phyloP scores from a whole-genome alignment of 352 stramenopile species.

The Phytophthora hybrid region DNA sequence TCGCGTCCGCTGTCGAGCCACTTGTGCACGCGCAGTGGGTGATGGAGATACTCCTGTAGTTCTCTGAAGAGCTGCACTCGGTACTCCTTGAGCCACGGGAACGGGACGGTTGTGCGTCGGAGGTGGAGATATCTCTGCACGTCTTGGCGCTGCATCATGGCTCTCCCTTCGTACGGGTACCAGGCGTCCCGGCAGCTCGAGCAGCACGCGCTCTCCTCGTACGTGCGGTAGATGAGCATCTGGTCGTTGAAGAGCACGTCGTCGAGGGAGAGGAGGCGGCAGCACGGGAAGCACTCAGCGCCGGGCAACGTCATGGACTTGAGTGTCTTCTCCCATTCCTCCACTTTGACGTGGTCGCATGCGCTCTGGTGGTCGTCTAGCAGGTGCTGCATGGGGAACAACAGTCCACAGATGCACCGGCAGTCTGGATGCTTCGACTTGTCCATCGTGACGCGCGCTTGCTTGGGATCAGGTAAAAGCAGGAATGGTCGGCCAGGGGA shows the following conservation, averaged over 20 bases:
- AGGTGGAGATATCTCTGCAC: slow-evolving; percentile 34
- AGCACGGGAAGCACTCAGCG: slow-evolving; percentile 37
- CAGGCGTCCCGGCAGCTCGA: slow-evolving; percentile 31
- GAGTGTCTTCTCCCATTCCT: slow-evolving; percentile 27
- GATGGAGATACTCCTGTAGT: slow-evolving; percentile 32
- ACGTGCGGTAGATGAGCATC: slow-evolving; percentile 38
- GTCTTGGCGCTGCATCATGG: slow-evolving; percentile 29
- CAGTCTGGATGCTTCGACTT: slow-evolving; percentile 13
- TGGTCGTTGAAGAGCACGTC: slow-evolving; percentile 34
- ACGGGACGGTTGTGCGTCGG: slow-evolving; percentile 29
- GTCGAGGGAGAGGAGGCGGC: slow-evolving; percentile 27
- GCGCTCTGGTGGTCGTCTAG: slow-evolving; percentile 18
- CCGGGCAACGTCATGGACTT: slow-evolving; percentile 29
- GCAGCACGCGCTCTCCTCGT: slow-evolving; percentile 33
- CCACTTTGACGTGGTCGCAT: slow-evolving; percentile 30
- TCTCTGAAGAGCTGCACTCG: slow-evolving; percentile 30
- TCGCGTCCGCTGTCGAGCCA: slow-evolving; percentile 31
- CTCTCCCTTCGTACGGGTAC: slow-evolving; percentile 33
- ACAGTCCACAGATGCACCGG: slow-evolving; percentile 21
- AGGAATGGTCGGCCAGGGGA: slow-evolving; percentile 1
- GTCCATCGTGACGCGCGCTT: slow-evolving; percentile 17
- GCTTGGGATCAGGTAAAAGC: slow-evolving; percentile 4
- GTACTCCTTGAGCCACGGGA: slow-evolving; percentile 33
- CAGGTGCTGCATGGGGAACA: slow-evolving; percentile 12
- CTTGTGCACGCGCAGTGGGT: slow-evolving; percentile 27